These are phyloP conservation scores for Rauvolfia tetraphylla DNA, from an alignment of 257 asterid genomes.

Conservation along the genomic window DNA sequence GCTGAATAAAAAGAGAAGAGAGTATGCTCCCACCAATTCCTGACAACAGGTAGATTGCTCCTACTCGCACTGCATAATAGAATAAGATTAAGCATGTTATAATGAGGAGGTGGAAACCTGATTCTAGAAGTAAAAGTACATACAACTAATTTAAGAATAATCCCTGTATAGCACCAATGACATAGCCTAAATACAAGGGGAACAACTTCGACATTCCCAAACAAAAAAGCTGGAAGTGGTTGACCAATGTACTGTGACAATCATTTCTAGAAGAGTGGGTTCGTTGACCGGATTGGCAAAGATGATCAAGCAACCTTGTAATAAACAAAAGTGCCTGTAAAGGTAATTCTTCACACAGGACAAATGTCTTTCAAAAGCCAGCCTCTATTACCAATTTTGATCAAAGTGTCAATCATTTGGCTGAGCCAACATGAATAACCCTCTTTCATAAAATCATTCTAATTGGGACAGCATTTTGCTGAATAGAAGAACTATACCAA, in stretches of 20 bases:
- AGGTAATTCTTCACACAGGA: not conserved
- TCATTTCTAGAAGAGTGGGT: not conserved
- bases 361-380: not conserved
- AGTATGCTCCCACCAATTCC: conserved; percentile 89
- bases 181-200: not conserved
- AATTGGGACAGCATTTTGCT: not conserved
- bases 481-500: conserved; percentile 40
- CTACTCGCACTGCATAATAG: conserved; percentile 65
- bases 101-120: not conserved
- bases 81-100: not conserved
- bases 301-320: not conserved
- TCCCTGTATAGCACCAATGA: not conserved
- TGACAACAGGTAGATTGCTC: conserved; percentile 65
- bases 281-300: not conserved
- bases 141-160: not conserved
- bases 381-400: not conserved
- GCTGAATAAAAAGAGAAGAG: conserved; percentile 74
- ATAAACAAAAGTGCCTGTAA: not conserved
- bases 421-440: not conserved
- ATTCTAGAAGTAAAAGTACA: not conserved
- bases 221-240: not conserved
- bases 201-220: not conserved
- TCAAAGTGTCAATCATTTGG: not conserved
- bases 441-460: not conserved
- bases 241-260: not conserved